Conservation (phyloP, 768 basidiomycete genomes). For the Macrolepiota dolichaula region DNA sequence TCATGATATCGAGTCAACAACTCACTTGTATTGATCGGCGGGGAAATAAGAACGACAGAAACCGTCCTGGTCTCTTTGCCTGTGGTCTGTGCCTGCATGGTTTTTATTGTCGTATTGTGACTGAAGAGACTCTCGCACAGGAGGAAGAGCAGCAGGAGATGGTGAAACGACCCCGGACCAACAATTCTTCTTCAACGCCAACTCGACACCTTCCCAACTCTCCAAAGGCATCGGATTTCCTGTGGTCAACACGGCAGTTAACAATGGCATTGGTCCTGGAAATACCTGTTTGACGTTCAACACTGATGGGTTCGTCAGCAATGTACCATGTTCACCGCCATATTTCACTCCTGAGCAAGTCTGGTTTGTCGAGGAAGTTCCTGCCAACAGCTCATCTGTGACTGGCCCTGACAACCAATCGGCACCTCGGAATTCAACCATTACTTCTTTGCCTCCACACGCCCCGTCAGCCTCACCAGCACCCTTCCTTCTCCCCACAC, state of each 20-base stretch:
- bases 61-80: constrained; percentile 25
- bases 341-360: constrained; percentile 24
- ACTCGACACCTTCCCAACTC: constrained; percentile 15
- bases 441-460: background rate
- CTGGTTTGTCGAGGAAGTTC: constrained; percentile 18
- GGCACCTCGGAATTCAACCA: background rate
- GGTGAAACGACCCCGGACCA: constrained; percentile 24
- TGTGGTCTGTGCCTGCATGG: constrained; percentile 16
- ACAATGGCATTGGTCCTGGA: constrained; percentile 21
- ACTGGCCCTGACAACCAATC: background rate
- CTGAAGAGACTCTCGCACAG: constrained; percentile 8
- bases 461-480: background rate
- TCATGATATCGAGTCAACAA: constrained; percentile 28
- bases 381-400: background rate
- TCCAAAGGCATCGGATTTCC: constrained; percentile 10
- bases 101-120: background rate
- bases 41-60: constrained; percentile 22
- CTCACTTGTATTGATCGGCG: constrained; percentile 25
- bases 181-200: constrained; percentile 24
- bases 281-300: constrained; percentile 23
- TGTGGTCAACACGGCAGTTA: constrained; percentile 17
- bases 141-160: constrained; percentile 25
- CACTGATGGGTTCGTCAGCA: constrained; percentile 23
- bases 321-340: constrained; percentile 23
- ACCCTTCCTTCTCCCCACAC: background rate